These are phyloP conservation scores for Leptographium lundbergii DNA, from an alignment of 2,329 filamentous ascomycete genomes.

Conservation along the genomic window DNA sequence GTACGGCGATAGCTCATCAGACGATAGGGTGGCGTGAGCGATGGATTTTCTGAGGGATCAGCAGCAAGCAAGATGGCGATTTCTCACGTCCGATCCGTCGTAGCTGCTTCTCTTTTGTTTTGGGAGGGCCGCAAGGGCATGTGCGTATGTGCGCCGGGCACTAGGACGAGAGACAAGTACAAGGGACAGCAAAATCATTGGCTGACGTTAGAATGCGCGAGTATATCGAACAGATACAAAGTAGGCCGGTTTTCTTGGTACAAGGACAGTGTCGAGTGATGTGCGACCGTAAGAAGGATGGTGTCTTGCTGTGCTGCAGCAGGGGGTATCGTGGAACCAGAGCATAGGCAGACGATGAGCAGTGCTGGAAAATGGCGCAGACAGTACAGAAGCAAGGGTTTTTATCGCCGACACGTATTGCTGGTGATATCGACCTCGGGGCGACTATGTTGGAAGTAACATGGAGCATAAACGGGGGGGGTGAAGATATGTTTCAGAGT, in stretches of 20 bases:
- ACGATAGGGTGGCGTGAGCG: background rate
- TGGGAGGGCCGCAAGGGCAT: background rate
- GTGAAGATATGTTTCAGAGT: constrained; percentile 19
- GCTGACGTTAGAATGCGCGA: background rate
- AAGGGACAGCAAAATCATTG: background rate
- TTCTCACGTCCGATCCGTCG: background rate
- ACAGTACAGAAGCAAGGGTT: background rate
- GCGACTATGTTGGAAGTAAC: background rate
- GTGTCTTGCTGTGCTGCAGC: background rate
- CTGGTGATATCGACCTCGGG: background rate
- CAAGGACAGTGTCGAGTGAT: background rate
- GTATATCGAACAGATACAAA: background rate
- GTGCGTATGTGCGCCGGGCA: background rate
- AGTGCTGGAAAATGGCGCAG: background rate
- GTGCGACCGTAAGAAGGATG: background rate
- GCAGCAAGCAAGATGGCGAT: background rate
- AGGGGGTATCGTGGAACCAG: background rate
- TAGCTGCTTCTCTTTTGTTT: background rate
- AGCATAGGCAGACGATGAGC: background rate
- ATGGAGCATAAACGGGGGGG: background rate
- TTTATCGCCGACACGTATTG: background rate
- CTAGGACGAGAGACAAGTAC: background rate
- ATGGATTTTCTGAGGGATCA: background rate
- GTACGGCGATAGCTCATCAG: background rate
- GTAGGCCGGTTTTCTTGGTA: background rate